These are phyloP conservation scores for Camellia sinensis DNA, from an alignment of 148 eudicot genomes.

Conservation along the genomic window DNA sequence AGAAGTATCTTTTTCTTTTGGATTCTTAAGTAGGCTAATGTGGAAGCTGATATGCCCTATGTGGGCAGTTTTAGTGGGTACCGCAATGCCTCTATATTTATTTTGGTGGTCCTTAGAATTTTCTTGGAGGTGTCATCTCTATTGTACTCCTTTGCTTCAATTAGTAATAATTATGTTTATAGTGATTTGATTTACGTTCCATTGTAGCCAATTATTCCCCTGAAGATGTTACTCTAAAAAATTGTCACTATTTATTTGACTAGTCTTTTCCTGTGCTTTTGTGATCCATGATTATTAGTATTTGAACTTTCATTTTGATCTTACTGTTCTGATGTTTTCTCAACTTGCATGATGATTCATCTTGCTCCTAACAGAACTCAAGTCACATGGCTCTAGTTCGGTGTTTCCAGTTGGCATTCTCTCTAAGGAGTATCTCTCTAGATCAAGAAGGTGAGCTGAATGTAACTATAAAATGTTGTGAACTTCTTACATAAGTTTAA, in stretches of 20 bases:
- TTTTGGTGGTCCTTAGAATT: not conserved
- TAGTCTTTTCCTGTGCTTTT: not conserved
- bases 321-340: not conserved
- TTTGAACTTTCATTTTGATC: not conserved
- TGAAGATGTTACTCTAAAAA: not conserved
- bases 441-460: slow-evolving; percentile 58
- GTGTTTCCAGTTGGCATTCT: slow-evolving; percentile 85
- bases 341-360: slow-evolving; percentile 13
- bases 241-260: not conserved
- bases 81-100: not conserved
- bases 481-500: not conserved
- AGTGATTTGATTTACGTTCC: not conserved
- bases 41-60: not conserved
- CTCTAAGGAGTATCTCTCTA: slow-evolving; percentile 68
- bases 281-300: not conserved
- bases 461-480: not conserved
- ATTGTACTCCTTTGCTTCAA: not conserved
- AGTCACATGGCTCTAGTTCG: slow-evolving; percentile 64
- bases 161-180: not conserved
- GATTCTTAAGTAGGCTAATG: slow-evolving; percentile 7
- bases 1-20: slow-evolving; percentile 3
- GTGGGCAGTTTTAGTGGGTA: not conserved
- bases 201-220: not conserved
- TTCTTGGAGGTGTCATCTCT: slow-evolving; percentile 10
- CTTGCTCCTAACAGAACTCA: slow-evolving; percentile 55